A percentile compares a stretch with the other conserved stretches of the same genome.
These are phyloP conservation scores for Chalciporus chontae DNA, from an alignment of 768 basidiomycete species.

Conservation along the genomic window DNA sequence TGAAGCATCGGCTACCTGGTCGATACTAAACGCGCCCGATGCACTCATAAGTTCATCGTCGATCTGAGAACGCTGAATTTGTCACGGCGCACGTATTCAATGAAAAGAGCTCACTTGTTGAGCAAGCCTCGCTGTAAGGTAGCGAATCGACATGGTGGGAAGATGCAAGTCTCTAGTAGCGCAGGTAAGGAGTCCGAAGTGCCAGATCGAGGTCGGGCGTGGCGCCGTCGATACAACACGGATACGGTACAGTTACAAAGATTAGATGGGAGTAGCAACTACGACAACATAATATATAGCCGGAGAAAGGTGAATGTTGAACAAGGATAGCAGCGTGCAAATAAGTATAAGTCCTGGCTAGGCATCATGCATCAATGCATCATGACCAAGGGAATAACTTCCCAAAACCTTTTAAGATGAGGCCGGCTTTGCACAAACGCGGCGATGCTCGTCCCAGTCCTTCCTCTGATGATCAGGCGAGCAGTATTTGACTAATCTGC, in stretches of 20 bases:
- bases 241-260: slow-evolving; percentile 7
- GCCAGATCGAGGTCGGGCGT: neutral
- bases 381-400: neutral
- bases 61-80: slow-evolving; percentile 49
- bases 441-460: slow-evolving; percentile 76
- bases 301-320: neutral
- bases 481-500: slow-evolving; percentile 76
- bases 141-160: slow-evolving; percentile 51
- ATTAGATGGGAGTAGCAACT: neutral
- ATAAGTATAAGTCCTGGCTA: neutral
- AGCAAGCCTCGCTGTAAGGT: slow-evolving; percentile 67
- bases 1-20: slow-evolving; percentile 56
- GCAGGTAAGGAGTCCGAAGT: too few species aligned
- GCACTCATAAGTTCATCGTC: slow-evolving; percentile 91
- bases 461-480: slow-evolving; percentile 69
- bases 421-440: slow-evolving; percentile 53
- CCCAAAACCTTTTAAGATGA: slow-evolving; percentile 9
- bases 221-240: slow-evolving; percentile 1
- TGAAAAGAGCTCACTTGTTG: slow-evolving; percentile 54
- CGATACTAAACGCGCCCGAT: slow-evolving; percentile 89
- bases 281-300: neutral
- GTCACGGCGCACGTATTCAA: neutral
- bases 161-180: neutral
- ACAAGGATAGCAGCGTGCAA: neutral
- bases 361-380: neutral